Conservation (phyloP, 495 filamentous ascomycete species). For the Lentithecium fluviatile region DNA sequence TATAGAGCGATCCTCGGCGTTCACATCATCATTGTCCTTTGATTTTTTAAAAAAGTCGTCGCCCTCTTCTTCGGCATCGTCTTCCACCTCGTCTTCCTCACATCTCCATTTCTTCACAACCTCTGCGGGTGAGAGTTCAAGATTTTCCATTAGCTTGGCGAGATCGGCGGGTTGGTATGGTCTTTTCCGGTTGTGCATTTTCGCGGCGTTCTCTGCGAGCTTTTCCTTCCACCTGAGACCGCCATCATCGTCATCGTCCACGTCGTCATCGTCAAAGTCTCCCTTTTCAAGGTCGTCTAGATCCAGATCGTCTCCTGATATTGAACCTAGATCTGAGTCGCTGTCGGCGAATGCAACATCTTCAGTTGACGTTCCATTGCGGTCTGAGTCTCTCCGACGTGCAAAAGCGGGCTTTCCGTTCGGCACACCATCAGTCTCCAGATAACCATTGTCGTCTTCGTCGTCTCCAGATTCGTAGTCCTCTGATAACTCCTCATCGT, state of each 20-base stretch:
- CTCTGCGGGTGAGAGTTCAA: conserved; percentile 68
- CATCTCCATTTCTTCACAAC: conserved; percentile 79
- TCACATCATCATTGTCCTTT: conserved; percentile 59
- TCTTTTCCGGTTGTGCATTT: conserved; percentile 64
- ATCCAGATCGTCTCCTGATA: conserved; percentile 65
- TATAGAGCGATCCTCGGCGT: conserved; percentile 70
- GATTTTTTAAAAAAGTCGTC: conserved; percentile 84
- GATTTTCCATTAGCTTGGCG: conserved; percentile 84
- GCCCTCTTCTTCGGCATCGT: conserved; percentile 62
- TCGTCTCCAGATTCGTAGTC: conserved; percentile 59
- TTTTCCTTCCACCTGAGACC: conserved; percentile 81
- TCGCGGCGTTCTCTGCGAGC: conserved; percentile 70
- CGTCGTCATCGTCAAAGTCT: conserved; percentile 44
- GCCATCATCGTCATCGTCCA: conserved; percentile 61
- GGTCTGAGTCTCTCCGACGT: conserved; percentile 52
- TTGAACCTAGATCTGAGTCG: conserved; percentile 90
- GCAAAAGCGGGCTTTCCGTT: conserved; percentile 46
- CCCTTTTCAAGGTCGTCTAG: conserved; percentile 54
- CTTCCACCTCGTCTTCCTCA: conserved; percentile 49
- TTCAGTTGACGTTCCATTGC: conserved; percentile 48
- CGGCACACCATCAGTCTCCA: conserved; percentile 45
- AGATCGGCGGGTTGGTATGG: conserved; percentile 76
- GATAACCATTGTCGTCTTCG: conserved; percentile 52
- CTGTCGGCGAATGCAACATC: conserved; percentile 88
- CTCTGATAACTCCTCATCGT: conserved; percentile 53